Percentiles rank a stretch among this genome's conserved stretches.
Evolutionary conservation across 164 flowering plant genomes (phyloP).

Genomic region (Tinospora cordifolia): DNA sequence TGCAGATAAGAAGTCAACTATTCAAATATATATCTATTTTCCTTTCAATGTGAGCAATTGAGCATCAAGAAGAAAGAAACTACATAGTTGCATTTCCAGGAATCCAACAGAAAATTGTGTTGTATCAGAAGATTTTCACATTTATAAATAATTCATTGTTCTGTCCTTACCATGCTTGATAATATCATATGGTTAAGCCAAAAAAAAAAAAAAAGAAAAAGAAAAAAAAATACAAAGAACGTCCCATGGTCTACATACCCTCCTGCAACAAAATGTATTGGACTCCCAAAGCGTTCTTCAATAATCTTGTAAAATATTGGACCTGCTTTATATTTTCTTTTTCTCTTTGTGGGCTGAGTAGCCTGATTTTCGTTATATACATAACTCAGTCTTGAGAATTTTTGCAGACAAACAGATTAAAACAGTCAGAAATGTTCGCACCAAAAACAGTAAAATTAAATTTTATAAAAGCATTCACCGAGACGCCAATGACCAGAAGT

Average conservation of each 20-base stretch:
- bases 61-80: no score
- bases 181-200: background rate
- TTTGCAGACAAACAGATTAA: background rate
- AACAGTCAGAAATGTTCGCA: background rate
- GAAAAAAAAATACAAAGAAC: background rate
- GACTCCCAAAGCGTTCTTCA: background rate
- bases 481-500: constrained; percentile 78
- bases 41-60: no score
- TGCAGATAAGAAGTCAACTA: no score
- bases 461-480: constrained; percentile 14
- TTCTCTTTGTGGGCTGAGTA: background rate
- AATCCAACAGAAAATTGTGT: no score
- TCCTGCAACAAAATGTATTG: background rate
- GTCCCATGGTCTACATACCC: background rate
- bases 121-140: background rate
- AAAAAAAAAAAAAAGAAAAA: no score
- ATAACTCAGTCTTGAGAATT: background rate
- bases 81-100: no score
- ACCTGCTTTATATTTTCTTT: background rate
- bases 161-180: no score
- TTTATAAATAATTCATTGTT: no score
- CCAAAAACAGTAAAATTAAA: background rate
- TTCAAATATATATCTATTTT: no score
- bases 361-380: constrained; percentile 4
- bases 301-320: background rate